These are phyloP conservation scores for Geranomyces variabilis DNA, from an alignment of 192 early-diverging fungal genomes.

Conservation along the genomic window DNA sequence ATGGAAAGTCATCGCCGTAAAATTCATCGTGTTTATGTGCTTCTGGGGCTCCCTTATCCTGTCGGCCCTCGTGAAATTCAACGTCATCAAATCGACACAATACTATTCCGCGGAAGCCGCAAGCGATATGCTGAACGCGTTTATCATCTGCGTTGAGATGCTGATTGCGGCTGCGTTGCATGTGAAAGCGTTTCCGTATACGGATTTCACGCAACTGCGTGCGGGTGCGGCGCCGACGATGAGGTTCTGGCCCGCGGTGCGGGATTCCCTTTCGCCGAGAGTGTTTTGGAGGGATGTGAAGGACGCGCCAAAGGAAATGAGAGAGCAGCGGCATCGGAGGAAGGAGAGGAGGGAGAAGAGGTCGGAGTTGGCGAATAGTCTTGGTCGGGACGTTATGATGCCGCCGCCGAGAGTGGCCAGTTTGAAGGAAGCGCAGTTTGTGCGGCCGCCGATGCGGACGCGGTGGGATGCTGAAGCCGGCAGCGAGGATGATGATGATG, in stretches of 20 bases:
- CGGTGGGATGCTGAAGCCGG: background rate
- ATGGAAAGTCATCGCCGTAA: constrained; percentile 47
- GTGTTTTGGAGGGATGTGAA: constrained; percentile 38
- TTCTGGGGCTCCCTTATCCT: constrained; percentile 68
- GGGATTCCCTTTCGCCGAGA: constrained; percentile 29
- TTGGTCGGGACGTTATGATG: background rate
- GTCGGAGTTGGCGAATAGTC: background rate
- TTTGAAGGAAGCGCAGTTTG: constrained; percentile 1
- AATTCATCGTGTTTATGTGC: constrained; percentile 62
- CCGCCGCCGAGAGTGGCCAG: background rate
- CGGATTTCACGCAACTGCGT: constrained; percentile 24
- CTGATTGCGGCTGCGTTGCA: constrained; percentile 60
- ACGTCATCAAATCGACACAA: constrained; percentile 42
- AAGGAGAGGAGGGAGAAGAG: constrained; percentile 9
- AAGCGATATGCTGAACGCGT: constrained; percentile 51
- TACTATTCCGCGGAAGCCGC: constrained; percentile 58
- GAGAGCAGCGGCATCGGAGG: constrained; percentile 7
- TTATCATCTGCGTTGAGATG: constrained; percentile 66
- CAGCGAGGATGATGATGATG: too few species aligned
- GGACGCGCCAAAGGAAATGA: constrained; percentile 30
- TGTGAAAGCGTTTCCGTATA: constrained; percentile 50
- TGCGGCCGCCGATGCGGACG: background rate
- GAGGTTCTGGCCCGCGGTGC: constrained; percentile 21
- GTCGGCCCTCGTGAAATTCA: constrained; percentile 53
- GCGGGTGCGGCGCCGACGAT: constrained; percentile 1